phyloP scores from a whole-genome alignment of 2,329 filamentous ascomycete genomes.

The Aspergillus jensenii region DNA sequence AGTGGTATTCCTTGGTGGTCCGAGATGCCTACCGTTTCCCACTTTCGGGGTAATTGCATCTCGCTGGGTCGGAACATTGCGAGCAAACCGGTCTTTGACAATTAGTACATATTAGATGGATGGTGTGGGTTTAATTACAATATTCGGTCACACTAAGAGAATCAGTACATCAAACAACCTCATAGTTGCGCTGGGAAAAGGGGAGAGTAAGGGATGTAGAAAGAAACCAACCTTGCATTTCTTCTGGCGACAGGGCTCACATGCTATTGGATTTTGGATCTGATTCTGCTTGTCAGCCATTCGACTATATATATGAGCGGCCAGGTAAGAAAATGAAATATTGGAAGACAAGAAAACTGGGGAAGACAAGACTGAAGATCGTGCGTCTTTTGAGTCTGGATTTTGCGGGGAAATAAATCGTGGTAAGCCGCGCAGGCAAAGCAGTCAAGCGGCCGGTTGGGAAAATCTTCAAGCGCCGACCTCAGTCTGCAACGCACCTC shows the following conservation, averaged over 20 bases:
- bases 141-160: constrained; percentile 17
- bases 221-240: constrained; percentile 18
- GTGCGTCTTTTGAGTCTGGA: not conserved
- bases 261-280: constrained; percentile 19
- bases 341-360: not conserved
- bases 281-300: constrained; percentile 16
- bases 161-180: not conserved
- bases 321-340: not conserved
- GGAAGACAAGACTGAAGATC: not conserved
- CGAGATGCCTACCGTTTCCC: constrained; percentile 19
- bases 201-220: not conserved
- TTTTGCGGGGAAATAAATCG: not conserved
- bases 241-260: constrained; percentile 20
- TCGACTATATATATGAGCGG: not conserved
- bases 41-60: constrained; percentile 20
- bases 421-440: not conserved
- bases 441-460: not conserved
- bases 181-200: not conserved
- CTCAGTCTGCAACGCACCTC: not conserved
- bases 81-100: constrained; percentile 15
- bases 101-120: constrained; percentile 1
- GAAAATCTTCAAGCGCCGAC: constrained; percentile 5
- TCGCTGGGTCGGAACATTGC: constrained; percentile 14
- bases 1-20: no score
- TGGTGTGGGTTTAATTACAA: constrained; percentile 5